Evolutionary conservation across 2,329 filamentous ascomycete species (phyloP).

Genomic region (Cadophora sp.): DNA sequence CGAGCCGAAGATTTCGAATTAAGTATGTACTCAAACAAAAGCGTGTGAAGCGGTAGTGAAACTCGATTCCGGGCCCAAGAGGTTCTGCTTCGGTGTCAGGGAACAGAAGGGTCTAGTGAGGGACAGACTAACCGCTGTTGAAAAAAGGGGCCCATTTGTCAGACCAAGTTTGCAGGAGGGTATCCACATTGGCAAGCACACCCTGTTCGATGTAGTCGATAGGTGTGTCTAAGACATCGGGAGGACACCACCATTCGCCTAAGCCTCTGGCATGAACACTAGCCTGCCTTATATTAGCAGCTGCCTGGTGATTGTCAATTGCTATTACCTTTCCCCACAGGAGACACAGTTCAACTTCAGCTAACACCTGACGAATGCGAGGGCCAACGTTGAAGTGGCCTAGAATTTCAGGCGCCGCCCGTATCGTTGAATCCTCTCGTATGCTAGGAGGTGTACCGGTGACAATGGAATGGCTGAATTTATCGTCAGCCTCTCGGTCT

Average conservation of each 20-base stretch:
- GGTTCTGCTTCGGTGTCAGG: slow-evolving; percentile 13
- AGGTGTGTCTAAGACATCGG: neutral
- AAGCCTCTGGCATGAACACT: slow-evolving; percentile 16
- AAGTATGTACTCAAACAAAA: slow-evolving; percentile 24
- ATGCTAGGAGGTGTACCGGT: slow-evolving; percentile 27
- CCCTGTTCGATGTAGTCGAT: slow-evolving; percentile 6
- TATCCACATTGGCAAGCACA: slow-evolving; percentile 8
- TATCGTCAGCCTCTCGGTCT: neutral
- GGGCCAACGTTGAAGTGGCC: slow-evolving; percentile 9
- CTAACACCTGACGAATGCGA: slow-evolving; percentile 11
- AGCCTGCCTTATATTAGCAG: neutral
- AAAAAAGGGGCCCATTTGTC: slow-evolving; percentile 20
- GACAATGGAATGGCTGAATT: slow-evolving; percentile 16
- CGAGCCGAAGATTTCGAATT: slow-evolving; percentile 18
- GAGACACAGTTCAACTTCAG: slow-evolving; percentile 26
- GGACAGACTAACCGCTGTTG: neutral
- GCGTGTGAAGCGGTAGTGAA: slow-evolving; percentile 23
- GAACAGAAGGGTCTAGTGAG: neutral
- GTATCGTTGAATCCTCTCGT: slow-evolving; percentile 22
- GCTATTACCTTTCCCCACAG: slow-evolving; percentile 24
- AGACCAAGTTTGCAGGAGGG: slow-evolving; percentile 15
- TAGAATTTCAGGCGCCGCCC: slow-evolving; percentile 19
- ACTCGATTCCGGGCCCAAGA: slow-evolving; percentile 14
- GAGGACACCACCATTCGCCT: slow-evolving; percentile 30
- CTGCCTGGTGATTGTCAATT: neutral